Evolutionary conservation across 495 filamentous ascomycete species (phyloP).

Genomic region (Diplogelasinospora grovesii): DNA sequence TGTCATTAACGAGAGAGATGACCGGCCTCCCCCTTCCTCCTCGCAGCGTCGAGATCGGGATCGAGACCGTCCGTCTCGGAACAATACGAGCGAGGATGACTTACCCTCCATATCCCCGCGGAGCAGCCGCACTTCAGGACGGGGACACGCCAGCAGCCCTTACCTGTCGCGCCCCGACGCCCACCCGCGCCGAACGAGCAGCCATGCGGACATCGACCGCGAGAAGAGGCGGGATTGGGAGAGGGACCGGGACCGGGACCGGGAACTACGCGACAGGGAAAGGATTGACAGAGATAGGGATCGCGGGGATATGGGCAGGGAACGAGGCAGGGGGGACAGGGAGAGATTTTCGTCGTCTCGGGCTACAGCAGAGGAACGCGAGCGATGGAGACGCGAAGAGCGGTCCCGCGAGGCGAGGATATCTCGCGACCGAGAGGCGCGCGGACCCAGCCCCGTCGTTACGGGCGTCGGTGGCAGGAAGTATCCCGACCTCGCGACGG

Average conservation of each 20-base stretch:
- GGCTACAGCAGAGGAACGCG: constrained; percentile 1
- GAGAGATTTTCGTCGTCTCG: constrained; percentile 1
- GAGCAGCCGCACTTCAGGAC: constrained; percentile 10
- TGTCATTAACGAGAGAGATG: constrained; percentile 6
- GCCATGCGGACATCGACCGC: constrained; percentile 36
- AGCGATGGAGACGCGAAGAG: constrained; percentile 5
- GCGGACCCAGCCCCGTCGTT: constrained; percentile 24
- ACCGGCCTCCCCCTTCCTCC: too few species aligned
- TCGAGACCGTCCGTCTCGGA: constrained; percentile 4
- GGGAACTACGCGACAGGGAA: constrained; percentile 8
- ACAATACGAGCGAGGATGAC: too few species aligned
- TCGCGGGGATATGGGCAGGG: constrained; percentile 12
- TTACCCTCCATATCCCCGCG: constrained; percentile 3
- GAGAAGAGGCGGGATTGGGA: constrained; percentile 24
- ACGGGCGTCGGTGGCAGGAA: constrained; percentile 32
- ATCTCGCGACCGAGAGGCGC: not conserved
- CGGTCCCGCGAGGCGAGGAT: not conserved
- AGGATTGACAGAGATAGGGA: constrained; percentile 12
- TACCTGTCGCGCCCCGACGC: constrained; percentile 23
- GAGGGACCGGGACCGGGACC: constrained; percentile 17
- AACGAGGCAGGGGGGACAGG: constrained; percentile 10
- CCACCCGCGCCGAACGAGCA: constrained; percentile 33
- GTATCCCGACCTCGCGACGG: constrained; percentile 18
- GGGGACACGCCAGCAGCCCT: constrained; percentile 2
- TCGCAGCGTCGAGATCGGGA: constrained; percentile 9